Evolutionary conservation across 768 basidiomycete genomes (phyloP).

Genomic region (Pisolithus albus): DNA sequence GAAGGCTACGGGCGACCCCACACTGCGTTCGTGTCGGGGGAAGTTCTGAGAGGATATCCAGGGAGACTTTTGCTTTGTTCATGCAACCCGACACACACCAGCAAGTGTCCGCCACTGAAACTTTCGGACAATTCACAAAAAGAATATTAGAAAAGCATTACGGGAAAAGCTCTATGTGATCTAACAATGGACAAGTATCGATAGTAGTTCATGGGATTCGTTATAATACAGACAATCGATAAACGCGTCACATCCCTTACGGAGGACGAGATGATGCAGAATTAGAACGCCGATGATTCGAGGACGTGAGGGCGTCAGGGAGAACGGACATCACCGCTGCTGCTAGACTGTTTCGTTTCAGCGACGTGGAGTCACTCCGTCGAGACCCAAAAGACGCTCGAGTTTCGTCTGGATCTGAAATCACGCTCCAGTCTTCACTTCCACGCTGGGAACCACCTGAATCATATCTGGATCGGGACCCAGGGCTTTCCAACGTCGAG

Average conservation of each 20-base stretch:
- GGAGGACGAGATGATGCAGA: conserved; percentile 26
- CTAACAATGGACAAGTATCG: conserved; percentile 1
- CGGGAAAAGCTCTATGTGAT: conserved; percentile 15
- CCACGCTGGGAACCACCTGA: conserved; percentile 50
- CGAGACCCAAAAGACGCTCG: conserved; percentile 51
- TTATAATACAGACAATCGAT: conserved; percentile 2
- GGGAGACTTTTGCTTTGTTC: conserved; percentile 88
- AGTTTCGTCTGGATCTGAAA: conserved; percentile 67
- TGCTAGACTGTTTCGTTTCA: conserved; percentile 58
- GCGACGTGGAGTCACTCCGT: conserved; percentile 34
- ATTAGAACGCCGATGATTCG: conserved; percentile 35
- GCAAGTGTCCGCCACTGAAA: conserved; percentile 58
- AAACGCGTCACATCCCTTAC: conserved; percentile 11
- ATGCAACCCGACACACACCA: conserved; percentile 86
- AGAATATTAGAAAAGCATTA: conserved; percentile 61
- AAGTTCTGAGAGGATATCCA: conserved; percentile 45
- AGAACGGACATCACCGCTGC: conserved; percentile 57
- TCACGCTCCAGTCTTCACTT: conserved; percentile 86
- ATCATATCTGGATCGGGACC: conserved; percentile 42
- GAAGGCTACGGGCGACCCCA: conserved; percentile 82
- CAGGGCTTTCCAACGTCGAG: conserved; percentile 26
- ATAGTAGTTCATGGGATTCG: conserved; percentile 3
- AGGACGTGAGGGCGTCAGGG: conserved; percentile 44
- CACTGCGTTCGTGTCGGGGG: conserved; percentile 84
- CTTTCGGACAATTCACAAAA: conserved; percentile 89